Base-by-base conservation (phyloP, 768 basidiomycete genomes). In the Lactifluus subvellereus region DNA sequence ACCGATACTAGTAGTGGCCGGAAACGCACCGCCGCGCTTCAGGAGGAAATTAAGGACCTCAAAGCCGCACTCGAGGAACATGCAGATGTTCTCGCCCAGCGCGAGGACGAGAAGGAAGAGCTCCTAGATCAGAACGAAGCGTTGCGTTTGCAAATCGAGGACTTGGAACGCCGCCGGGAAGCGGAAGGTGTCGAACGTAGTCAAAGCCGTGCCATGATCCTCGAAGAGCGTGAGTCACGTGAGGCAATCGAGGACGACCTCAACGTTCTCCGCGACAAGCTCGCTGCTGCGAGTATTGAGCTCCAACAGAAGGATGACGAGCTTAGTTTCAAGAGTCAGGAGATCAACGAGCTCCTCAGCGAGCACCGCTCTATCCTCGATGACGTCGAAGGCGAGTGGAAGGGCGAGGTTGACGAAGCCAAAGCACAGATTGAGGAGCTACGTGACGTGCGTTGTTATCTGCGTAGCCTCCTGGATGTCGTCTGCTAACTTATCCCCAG, bases 261-360 rank as follows among this genome's bases (percentile, higher is more conserved):
- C 54, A 90, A 91, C 67, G 79, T 85, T 0, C 72, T 88, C 40
- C 78, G 85, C 53, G 91, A 94, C 75, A 86, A 84, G 72, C 78
- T 91, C 9, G 91, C 91, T 1, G 91, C 89, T 0, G 82, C 84
- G 2, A 80, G 85, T 71, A 92, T 94, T 65, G 91, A 92, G 73
- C 75, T 93, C 32, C 88, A 91, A 73, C 86, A 91, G 73, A 89
- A 84, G 73, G 90, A 95, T 69, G 89, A 94, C 65, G 94, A 96
- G 35, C 73, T 94, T 22, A 91, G 94, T 57, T 77, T 86, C 72
- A 88, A 89, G 77, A 82, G 82, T 60, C 77, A 80, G 62, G 91
- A 93, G 72, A 84, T 94, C 50, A 86, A 89, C 3, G 89, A 94
- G 53, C 72, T 96, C 50, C 80, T 93, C 5, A 76, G 75, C 6